Evolutionary conservation across 169 alveolate genomes (phyloP), one percentile per base, ranked within the genome.

Genomic region (Perkinsus chesapeaki): DNA sequence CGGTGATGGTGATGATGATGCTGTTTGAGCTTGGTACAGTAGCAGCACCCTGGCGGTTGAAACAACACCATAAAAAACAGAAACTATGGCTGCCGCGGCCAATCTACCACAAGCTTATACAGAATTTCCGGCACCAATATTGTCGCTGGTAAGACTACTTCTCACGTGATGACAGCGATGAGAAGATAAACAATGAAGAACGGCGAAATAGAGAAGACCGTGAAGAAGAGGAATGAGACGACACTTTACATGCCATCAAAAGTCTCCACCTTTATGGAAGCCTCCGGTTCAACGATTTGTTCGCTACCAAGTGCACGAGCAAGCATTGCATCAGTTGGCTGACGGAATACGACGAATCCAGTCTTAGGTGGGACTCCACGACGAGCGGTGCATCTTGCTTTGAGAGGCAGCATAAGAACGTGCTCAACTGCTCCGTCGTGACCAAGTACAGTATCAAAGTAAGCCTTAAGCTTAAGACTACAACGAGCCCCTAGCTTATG

Each of bases 401-500:
- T 60, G 82, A 60, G 82, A 60, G 82, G 82, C 82, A 60, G 82
- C 82, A 60, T 60, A 27, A 60, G 82, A 60, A 60, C 82, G 31
- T 60, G 82, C 82, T 60, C 82, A 34, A 60, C 82, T 20, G 82
- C 82, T 20, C 82, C 82, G 31, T 60, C 82, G 31, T 60, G 82
- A 60, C 82, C 82, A 60, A 60, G 82, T 1, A 60, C 31, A 27
- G 82, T 60, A 23, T 60, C 82, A 34, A 60, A 60, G 82, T 60
- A 60, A 60, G 82, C 82, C 82, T 60, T 60, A 27, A 60, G 82
- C 82, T 60, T 60, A 34, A 60, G 82, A 60, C 82, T 60, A 34
- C 82, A 60, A 60, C 82, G 82, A 60, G 82, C 82, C 82, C 82
- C 82, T 60, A 60, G 31, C 82, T 60, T 60, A 60, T 60, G 82